Percentiles rank a stretch among this genome's conserved stretches.
Conservation (phyloP, 2,329 filamentous ascomycete species). For the Ophiocordyceps camponoti-leonardi region DNA sequence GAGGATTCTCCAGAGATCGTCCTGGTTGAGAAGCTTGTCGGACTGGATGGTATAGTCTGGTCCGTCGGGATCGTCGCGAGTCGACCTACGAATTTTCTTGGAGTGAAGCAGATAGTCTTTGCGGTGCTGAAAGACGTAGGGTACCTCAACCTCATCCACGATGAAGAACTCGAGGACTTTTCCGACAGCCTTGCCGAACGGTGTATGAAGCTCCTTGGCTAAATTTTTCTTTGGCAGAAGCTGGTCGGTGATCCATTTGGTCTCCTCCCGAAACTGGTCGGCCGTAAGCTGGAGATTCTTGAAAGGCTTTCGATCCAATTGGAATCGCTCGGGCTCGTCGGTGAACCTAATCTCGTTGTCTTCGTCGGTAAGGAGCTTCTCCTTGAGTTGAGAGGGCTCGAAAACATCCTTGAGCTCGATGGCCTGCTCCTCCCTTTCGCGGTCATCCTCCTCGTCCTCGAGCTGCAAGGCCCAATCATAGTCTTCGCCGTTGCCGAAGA, state of each 20-base stretch:
- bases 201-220: conserved; percentile 52
- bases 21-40: conserved; percentile 79
- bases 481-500: conserved; percentile 89
- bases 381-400: conserved; percentile 83
- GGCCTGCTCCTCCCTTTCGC: conserved; percentile 61
- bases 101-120: conserved; percentile 95
- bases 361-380: conserved; percentile 88
- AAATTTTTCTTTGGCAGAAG: conserved; percentile 79
- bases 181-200: conserved; percentile 74
- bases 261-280: conserved; percentile 80
- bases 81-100: conserved; percentile 46
- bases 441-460: conserved; percentile 72
- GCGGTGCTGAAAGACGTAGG: conserved; percentile 94
- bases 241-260: conserved; percentile 77
- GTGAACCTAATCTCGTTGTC: conserved; percentile 79
- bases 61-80: conserved; percentile 48
- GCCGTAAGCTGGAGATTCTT: conserved; percentile 63
- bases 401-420: conserved; percentile 96
- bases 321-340: conserved; percentile 88
- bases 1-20: conserved; percentile 87
- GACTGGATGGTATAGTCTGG: conserved; percentile 60
- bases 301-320: conserved; percentile 79
- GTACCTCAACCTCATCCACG: conserved; percentile 84
- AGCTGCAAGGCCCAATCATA: conserved; percentile 88
- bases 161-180: conserved; percentile 95